These are phyloP conservation scores for Hyaloscypha hepaticicola DNA, from an alignment of 495 filamentous ascomycete genomes.

Conservation along the genomic window DNA sequence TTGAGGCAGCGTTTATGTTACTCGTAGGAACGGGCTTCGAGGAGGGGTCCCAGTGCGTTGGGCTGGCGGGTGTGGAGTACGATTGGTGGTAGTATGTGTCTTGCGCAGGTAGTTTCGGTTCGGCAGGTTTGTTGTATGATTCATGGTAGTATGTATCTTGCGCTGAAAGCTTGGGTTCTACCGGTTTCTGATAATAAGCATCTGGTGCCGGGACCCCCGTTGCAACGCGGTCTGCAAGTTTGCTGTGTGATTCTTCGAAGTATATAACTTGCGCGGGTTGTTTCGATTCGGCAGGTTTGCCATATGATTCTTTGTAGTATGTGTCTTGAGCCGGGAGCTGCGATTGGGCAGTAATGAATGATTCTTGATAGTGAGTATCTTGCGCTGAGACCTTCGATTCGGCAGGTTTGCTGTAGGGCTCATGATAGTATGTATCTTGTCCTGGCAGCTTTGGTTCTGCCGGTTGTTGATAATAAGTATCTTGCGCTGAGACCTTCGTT, in stretches of 20 bases:
- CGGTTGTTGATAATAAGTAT: too few relatives aligned
- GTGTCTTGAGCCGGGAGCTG: background rate
- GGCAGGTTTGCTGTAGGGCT: background rate
- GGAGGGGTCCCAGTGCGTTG: conserved; percentile 14
- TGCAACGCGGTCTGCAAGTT: too few relatives aligned
- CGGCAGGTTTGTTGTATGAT: background rate
- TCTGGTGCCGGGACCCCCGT: background rate
- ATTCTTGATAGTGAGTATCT: conserved; percentile 19
- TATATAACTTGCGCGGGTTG: too few relatives aligned
- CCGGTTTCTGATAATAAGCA: background rate
- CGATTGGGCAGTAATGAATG: conserved; percentile 5
- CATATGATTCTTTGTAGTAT: background rate
- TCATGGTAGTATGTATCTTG: background rate
- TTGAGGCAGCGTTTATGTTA: background rate
- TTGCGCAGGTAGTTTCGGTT: background rate
- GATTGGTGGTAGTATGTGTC: conserved; percentile 23
- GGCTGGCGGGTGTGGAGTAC: conserved; percentile 13
- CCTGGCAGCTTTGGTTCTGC: background rate
- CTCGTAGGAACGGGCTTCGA: background rate
- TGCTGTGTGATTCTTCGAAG: background rate
- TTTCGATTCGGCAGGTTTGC: too few relatives aligned
- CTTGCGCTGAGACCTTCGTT: too few relatives aligned
- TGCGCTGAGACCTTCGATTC: background rate
- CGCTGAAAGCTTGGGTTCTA: background rate
- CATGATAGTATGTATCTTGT: conserved; percentile 1